A percentile compares a stretch with the other conserved stretches of the same genome.
phyloP scores from a whole-genome alignment of 495 filamentous ascomycete species.

The Melanomma pulvis-pyrius region DNA sequence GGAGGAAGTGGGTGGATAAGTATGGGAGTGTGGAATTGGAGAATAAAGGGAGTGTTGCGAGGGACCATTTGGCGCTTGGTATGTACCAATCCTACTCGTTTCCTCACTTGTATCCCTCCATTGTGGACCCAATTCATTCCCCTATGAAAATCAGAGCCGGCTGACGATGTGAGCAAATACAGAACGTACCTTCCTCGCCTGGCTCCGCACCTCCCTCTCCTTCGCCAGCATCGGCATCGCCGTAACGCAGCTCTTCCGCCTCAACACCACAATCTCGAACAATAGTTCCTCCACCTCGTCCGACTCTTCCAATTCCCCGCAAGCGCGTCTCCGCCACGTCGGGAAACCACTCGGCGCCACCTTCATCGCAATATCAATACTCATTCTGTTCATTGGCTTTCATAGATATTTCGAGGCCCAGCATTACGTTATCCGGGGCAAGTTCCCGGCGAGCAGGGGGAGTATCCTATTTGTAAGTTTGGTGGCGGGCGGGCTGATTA shows the following conservation, averaged over 20 bases:
- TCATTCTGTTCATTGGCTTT: constrained; percentile 82
- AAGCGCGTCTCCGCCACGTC: constrained; percentile 62
- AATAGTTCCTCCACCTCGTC: constrained; percentile 31
- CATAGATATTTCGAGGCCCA: constrained; percentile 70
- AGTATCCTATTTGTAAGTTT: constrained; percentile 78
- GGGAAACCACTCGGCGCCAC: constrained; percentile 94
- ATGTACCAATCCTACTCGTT: constrained; percentile 47
- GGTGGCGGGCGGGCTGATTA: constrained; percentile 52
- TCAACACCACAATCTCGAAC: constrained; percentile 68
- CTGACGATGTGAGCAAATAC: constrained; percentile 6
- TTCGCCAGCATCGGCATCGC: constrained; percentile 97
- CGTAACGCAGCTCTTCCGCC: constrained; percentile 92
- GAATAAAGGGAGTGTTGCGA: constrained; percentile 93
- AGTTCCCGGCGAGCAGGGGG: constrained; percentile 89
- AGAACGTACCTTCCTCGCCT: constrained; percentile 97
- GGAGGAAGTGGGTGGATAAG: constrained; percentile 59
- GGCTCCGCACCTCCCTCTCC: constrained; percentile 92
- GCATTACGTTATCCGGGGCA: constrained; percentile 89
- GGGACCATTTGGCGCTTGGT: constrained; percentile 95
- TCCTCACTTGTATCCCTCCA: no score
- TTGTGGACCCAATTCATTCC: no score
- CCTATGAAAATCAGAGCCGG: not conserved
- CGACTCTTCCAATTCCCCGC: constrained; percentile 19
- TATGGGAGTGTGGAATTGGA: constrained; percentile 88
- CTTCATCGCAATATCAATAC: constrained; percentile 83